These are phyloP conservation scores for Xylaria digitata DNA, from an alignment of 2,329 filamentous ascomycete species.

Conservation along the genomic window DNA sequence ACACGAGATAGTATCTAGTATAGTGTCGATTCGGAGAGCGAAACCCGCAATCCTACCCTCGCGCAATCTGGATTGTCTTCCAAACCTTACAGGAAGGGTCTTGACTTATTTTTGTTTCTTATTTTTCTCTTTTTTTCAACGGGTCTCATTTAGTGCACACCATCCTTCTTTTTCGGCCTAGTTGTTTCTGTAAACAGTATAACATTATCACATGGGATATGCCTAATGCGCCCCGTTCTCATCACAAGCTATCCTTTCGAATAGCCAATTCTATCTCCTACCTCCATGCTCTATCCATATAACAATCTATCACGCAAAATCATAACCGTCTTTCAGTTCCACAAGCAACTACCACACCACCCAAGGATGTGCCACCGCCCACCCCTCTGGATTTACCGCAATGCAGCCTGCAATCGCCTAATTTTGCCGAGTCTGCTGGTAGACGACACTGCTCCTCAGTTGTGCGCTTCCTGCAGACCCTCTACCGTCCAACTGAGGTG, in stretches of 20 bases:
- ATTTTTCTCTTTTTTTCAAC: background rate
- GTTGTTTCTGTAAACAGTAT: background rate
- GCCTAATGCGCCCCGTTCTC: background rate
- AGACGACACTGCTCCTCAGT: constrained; percentile 53
- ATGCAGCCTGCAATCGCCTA: constrained; percentile 51
- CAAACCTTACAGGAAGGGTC: background rate
- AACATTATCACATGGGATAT: background rate
- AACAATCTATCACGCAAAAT: constrained; percentile 35
- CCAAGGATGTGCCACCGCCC: constrained; percentile 66
- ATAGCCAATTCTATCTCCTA: constrained; percentile 4
- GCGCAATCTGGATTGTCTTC: background rate
- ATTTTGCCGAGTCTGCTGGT: constrained; percentile 29
- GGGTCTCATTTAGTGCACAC: background rate
- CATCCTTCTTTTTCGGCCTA: background rate
- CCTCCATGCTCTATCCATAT: background rate
- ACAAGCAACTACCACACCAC: constrained; percentile 47
- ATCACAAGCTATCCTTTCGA: background rate
- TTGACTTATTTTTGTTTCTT: background rate
- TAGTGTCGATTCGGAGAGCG: constrained; percentile 27
- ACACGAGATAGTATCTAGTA: constrained; percentile 6
- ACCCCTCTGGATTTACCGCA: constrained; percentile 66
- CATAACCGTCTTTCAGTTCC: constrained; percentile 45
- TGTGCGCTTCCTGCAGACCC: constrained; percentile 62
- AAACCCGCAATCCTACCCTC: constrained; percentile 19
- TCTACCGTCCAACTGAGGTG: constrained; percentile 65